These are phyloP conservation scores for Patellifolia procumbens DNA, from an alignment of 179 eudicot genomes.

Conservation along the genomic window DNA sequence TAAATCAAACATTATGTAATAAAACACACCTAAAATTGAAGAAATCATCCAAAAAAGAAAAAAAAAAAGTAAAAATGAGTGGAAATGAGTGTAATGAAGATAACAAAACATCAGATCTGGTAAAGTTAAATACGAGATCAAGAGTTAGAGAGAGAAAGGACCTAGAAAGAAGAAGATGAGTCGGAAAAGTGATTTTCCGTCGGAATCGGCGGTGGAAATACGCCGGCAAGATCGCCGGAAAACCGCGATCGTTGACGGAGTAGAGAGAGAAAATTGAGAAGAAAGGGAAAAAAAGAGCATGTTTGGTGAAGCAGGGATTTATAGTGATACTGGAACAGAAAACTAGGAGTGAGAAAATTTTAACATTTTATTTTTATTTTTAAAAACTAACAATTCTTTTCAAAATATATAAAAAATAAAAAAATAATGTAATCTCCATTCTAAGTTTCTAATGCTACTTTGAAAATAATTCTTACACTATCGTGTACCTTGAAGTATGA, in stretches of 20 bases:
- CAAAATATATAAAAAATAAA: too few relatives aligned
- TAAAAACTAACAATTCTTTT: too few relatives aligned
- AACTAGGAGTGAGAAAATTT: conserved; percentile 25
- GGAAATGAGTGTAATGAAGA: not conserved
- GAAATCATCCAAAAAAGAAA: not conserved
- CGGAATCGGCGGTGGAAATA: conserved; percentile 15
- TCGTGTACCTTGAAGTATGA: too few relatives aligned
- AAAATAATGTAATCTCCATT: too few relatives aligned
- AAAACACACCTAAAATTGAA: not conserved
- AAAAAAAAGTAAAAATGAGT: conserved; percentile 11
- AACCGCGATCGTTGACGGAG: conserved; percentile 28
- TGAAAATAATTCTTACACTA: too few relatives aligned
- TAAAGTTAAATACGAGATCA: conserved; percentile 19
- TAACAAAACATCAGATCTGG: conserved; percentile 38
- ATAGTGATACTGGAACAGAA: conserved; percentile 36
- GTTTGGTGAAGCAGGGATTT: conserved; percentile 32
- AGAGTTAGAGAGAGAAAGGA: not conserved
- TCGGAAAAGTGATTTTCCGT: conserved; percentile 18
- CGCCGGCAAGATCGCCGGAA: conserved; percentile 34
- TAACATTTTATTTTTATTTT: not conserved
- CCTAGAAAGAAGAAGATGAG: conserved; percentile 2
- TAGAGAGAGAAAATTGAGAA: conserved; percentile 15
- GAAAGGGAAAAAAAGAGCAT: conserved; percentile 50
- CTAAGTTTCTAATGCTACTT: too few relatives aligned
- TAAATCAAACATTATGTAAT: conserved; percentile 15